phyloP scores from a whole-genome alignment of 306 rosid species.

The cucumber (Cucumis sativus) region DNA sequence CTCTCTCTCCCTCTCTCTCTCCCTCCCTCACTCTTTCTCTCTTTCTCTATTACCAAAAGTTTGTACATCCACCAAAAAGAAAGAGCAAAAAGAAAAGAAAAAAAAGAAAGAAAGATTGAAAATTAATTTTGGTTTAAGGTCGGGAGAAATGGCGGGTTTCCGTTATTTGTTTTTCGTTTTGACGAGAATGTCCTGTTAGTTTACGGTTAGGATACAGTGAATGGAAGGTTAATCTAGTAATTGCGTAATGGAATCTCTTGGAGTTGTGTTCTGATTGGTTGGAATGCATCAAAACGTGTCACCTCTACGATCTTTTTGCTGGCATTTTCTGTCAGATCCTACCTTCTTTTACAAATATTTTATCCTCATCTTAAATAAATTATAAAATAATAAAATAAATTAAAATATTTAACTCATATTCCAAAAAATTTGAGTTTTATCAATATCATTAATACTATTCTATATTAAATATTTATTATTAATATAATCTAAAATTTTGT shows the following conservation, averaged over 20 bases:
- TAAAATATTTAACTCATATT: too few relatives aligned
- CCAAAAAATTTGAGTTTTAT: too few relatives aligned
- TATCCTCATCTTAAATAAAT: too few relatives aligned
- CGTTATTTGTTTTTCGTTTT: background rate
- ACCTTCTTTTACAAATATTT: background rate
- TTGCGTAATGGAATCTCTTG: background rate
- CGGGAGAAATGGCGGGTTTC: constrained; percentile 12
- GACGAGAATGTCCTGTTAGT: background rate
- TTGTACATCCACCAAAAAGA: constrained; percentile 15
- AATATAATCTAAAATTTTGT: too few relatives aligned
- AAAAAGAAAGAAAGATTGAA: background rate
- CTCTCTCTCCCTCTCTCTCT: background rate
- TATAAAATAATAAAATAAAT: too few relatives aligned
- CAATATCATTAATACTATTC: too few relatives aligned
- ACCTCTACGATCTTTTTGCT: too few relatives aligned
- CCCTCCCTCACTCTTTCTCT: background rate
- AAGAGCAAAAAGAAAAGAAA: background rate
- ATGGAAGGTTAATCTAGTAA: background rate
- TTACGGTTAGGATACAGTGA: too few relatives aligned
- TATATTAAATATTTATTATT: too few relatives aligned
- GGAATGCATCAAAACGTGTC: background rate
- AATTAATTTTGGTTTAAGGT: background rate
- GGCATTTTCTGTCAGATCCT: background rate
- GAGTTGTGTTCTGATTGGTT: background rate
- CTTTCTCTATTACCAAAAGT: constrained; percentile 13